phyloP scores from a whole-genome alignment of 2,329 filamentous ascomycete species.

The Penicillium sp. region DNA sequence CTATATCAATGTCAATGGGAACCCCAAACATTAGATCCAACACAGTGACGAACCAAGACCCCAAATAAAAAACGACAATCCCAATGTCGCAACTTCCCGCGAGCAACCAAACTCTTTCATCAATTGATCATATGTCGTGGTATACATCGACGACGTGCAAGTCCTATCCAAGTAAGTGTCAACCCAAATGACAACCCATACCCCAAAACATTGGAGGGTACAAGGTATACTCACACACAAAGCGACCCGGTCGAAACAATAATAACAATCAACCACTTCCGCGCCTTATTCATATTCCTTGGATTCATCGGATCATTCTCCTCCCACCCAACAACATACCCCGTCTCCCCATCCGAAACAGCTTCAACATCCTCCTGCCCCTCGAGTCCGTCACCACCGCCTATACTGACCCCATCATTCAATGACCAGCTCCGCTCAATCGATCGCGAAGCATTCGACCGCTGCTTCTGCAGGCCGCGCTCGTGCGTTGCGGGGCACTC shows the following conservation, averaged over 20 bases:
- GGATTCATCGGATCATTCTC: slow-evolving; percentile 71
- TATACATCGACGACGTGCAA: slow-evolving; percentile 83
- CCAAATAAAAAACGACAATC: slow-evolving; percentile 76
- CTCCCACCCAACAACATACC: slow-evolving; percentile 71
- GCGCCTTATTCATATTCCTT: slow-evolving; percentile 59
- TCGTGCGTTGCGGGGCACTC: slow-evolving; percentile 12
- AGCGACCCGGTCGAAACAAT: slow-evolving; percentile 71
- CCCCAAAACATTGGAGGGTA: neutral
- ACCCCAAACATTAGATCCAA: neutral
- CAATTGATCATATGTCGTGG: slow-evolving; percentile 73
- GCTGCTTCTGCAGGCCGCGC: slow-evolving; percentile 17
- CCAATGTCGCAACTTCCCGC: slow-evolving; percentile 69
- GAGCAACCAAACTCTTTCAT: slow-evolving; percentile 68
- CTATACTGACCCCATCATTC: slow-evolving; percentile 33
- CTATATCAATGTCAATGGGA: slow-evolving; percentile 21
- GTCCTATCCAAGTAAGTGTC: slow-evolving; percentile 52
- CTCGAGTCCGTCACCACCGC: slow-evolving; percentile 15
- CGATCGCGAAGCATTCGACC: slow-evolving; percentile 24
- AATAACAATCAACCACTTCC: slow-evolving; percentile 74
- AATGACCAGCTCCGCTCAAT: slow-evolving; percentile 35
- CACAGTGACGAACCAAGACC: slow-evolving; percentile 56
- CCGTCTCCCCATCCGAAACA: slow-evolving; percentile 25
- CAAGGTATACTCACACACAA: slow-evolving; percentile 65
- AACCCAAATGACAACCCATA: neutral
- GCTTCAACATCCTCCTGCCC: slow-evolving; percentile 19